Conservation (phyloP, 768 basidiomycete species). For the Trametes villosa region DNA sequence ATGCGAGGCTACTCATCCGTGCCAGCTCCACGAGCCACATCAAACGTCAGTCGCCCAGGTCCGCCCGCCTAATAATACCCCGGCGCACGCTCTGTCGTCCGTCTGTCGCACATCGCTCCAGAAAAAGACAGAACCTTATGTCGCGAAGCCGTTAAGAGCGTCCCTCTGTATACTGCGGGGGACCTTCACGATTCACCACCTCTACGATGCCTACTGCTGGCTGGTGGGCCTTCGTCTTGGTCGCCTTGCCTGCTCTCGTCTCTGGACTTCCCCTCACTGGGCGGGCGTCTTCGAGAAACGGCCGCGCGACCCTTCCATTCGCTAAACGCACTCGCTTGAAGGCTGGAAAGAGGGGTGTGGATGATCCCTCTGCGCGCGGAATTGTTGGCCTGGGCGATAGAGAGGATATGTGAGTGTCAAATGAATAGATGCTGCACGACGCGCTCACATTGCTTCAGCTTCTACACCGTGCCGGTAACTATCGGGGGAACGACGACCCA, state of each 20-base stretch:
- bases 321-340: not conserved
- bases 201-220: constrained; percentile 24
- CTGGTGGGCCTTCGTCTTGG: constrained; percentile 12
- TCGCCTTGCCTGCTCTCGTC: constrained; percentile 10
- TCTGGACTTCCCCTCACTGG: not conserved
- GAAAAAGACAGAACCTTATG: not conserved
- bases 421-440: not conserved
- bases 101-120: not conserved
- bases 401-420: constrained; percentile 59
- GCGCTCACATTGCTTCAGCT: constrained; percentile 40
- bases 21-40: no score
- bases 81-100: not conserved
- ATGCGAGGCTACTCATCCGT: no score
- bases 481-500: constrained; percentile 57
- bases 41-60: no score
- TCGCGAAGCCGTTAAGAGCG: not conserved
- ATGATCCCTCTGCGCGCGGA: no score
- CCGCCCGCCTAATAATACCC: no score
- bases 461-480: constrained; percentile 64
- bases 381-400: constrained; percentile 61
- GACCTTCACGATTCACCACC: constrained; percentile 19
- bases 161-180: constrained; percentile 10
- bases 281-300: constrained; percentile 4
- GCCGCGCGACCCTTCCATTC: not conserved
- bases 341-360: no score